phyloP scores from a whole-genome alignment of 2,329 filamentous ascomycete genomes.

The Fusarium continuum region DNA sequence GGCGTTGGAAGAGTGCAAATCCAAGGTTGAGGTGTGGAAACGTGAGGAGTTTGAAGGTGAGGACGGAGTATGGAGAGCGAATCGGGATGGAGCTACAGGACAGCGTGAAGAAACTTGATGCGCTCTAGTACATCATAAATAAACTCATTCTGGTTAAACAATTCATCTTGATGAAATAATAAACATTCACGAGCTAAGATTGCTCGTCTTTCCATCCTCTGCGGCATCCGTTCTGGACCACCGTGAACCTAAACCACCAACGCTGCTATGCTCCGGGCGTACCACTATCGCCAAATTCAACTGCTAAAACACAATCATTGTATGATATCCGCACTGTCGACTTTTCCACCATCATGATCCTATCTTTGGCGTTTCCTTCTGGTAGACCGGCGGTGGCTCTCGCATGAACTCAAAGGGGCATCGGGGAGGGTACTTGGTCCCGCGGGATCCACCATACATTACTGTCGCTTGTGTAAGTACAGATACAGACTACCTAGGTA shows the following conservation, averaged over 20 bases:
- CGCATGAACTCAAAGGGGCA: conserved; percentile 52
- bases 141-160: background rate
- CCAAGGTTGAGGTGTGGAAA: conserved; percentile 94
- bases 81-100: conserved; percentile 75
- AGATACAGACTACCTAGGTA: background rate
- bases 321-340: background rate
- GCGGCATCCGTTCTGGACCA: background rate
- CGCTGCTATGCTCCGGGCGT: conserved; percentile 8
- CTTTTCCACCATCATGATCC: background rate
- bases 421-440: conserved; percentile 45
- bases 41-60: conserved; percentile 84
- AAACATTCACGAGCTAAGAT: conserved; percentile 12
- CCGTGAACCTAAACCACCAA: conserved; percentile 6
- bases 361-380: conserved; percentile 34
- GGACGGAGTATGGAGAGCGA: conserved; percentile 87
- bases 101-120: conserved; percentile 50
- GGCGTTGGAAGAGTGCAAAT: conserved; percentile 86
- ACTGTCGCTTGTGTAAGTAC: conserved; percentile 38
- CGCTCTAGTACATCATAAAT: background rate
- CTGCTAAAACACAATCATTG: conserved; percentile 1
- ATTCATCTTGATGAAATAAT: background rate
- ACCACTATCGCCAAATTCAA: conserved; percentile 6
- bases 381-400: conserved; percentile 51
- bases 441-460: conserved; percentile 48
- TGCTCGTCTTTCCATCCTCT: background rate